phyloP scores from a whole-genome alignment of 169 alveolate genomes.

The Babesia gibsoni region DNA sequence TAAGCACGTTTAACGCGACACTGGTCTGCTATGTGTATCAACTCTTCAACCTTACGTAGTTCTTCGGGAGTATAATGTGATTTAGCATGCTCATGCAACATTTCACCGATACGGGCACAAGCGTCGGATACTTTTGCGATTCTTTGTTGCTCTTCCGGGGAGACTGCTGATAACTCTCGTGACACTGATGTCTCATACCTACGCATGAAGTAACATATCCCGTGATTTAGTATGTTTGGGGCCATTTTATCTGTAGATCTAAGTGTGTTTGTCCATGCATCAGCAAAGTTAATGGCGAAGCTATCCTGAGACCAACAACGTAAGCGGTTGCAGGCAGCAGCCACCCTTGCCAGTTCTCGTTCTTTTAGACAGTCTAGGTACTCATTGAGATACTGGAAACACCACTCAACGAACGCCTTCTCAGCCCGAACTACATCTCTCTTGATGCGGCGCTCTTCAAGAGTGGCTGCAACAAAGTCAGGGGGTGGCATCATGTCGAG shows the following conservation, averaged over 20 bases:
- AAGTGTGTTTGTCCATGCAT: not conserved
- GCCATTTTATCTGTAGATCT: not conserved
- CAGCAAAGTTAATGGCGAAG: slow-evolving; percentile 12
- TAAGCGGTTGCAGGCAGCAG: slow-evolving; percentile 48
- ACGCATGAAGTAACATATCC: slow-evolving; percentile 32
- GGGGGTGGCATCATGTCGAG: slow-evolving; percentile 46
- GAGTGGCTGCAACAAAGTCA: slow-evolving; percentile 2
- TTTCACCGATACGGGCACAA: slow-evolving; percentile 53
- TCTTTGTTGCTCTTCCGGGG: not conserved
- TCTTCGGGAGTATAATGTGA: slow-evolving; percentile 9
- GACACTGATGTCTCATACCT: slow-evolving; percentile 56
- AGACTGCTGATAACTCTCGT: slow-evolving; percentile 12
- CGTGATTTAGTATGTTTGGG: slow-evolving; percentile 8
- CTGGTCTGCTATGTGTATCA: slow-evolving; percentile 28
- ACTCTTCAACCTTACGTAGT: slow-evolving; percentile 12
- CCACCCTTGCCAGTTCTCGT: slow-evolving; percentile 27
- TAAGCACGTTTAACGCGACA: slow-evolving; percentile 31
- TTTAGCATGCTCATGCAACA: slow-evolving; percentile 21
- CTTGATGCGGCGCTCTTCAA: slow-evolving; percentile 21
- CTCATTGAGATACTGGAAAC: slow-evolving; percentile 9
- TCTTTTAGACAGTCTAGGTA: slow-evolving; percentile 23
- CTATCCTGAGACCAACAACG: slow-evolving; percentile 44
- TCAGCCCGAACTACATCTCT: slow-evolving; percentile 32
- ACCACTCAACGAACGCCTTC: slow-evolving; percentile 37
- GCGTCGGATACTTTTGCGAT: slow-evolving; percentile 25